These are phyloP conservation scores for Boletus rubescentipes DNA, from an alignment of 768 basidiomycete genomes.

Conservation along the genomic window DNA sequence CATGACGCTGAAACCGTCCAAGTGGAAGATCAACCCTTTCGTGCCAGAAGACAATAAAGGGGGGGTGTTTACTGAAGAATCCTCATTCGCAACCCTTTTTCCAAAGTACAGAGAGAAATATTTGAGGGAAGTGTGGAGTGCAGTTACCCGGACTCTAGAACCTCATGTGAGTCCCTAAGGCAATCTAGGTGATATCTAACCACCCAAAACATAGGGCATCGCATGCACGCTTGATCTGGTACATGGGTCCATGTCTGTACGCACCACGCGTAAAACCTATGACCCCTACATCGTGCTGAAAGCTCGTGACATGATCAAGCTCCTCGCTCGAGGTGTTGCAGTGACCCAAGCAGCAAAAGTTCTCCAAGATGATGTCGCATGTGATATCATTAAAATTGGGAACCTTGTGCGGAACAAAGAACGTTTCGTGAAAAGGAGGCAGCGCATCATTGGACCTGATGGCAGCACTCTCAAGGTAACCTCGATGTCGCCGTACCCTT, in stretches of 20 bases:
- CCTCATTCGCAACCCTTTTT: constrained; percentile 96
- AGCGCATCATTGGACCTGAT: constrained; percentile 95
- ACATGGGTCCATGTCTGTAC: constrained; percentile 96
- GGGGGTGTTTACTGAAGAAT: constrained; percentile 90
- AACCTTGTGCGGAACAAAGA: constrained; percentile 94
- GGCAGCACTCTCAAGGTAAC: constrained; percentile 93
- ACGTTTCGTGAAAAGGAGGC: constrained; percentile 91
- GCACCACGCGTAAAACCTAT: constrained; percentile 94
- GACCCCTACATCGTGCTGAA: constrained; percentile 97
- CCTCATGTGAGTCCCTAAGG: constrained; percentile 54
- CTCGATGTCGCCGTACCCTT: not conserved
- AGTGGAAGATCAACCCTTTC: constrained; percentile 93
- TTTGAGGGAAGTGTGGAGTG: constrained; percentile 91
- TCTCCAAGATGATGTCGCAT: constrained; percentile 84
- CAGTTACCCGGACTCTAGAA: constrained; percentile 82
- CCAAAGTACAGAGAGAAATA: constrained; percentile 99
- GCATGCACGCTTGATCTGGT: constrained; percentile 92
- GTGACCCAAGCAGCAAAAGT: constrained; percentile 85
- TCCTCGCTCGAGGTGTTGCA: constrained; percentile 89
- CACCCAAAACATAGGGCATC: constrained; percentile 57
- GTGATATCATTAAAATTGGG: constrained; percentile 98
- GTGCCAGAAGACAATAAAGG: constrained; percentile 70
- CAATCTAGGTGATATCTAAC: not conserved
- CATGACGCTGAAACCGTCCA: constrained; percentile 12
- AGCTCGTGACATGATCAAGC: constrained; percentile 92